phyloP scores from a whole-genome alignment of 2,329 filamentous ascomycete genomes.

The Aspergillus uvarum region DNA sequence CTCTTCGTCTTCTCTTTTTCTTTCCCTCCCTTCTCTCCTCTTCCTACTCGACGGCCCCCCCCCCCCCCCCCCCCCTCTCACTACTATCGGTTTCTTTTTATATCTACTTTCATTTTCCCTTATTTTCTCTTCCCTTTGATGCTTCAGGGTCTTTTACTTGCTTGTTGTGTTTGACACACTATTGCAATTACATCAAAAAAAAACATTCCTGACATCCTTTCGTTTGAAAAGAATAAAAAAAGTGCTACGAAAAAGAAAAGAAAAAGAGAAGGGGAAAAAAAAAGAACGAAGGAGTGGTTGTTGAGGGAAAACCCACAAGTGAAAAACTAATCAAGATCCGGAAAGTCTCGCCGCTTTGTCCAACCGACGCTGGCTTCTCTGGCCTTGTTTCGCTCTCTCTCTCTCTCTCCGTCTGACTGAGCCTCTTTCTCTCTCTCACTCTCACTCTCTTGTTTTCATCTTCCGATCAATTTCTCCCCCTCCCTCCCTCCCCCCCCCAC shows the following conservation, averaged over 20 bases:
- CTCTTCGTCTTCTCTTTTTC: conserved; percentile 5
- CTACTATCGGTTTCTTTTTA: conserved; percentile 22
- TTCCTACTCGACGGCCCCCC: conserved; percentile 17
- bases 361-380: no score
- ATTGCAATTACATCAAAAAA: conserved; percentile 29
- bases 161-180: conserved; percentile 49
- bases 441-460: conserved; percentile 17
- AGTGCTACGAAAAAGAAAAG: conserved; percentile 1
- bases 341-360: conserved; percentile 10
- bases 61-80: no score
- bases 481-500: conserved; percentile 6
- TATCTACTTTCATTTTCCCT: conserved; percentile 19
- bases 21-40: conserved; percentile 14
- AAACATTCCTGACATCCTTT: conserved; percentile 35
- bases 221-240: conserved; percentile 25
- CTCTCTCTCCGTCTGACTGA: no score
- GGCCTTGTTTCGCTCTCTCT: no score
- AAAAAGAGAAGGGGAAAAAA: no score
- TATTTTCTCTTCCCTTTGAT: conserved; percentile 15
- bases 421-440: conserved; percentile 2
- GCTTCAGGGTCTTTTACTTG: conserved; percentile 24
- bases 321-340: background rate
- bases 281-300: no score
- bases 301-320: conserved; percentile 15
- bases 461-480: background rate